These are phyloP conservation scores for Debaryomyces nepalensis DNA, from an alignment of 1,139 yeast genomes.

Conservation along the genomic window DNA sequence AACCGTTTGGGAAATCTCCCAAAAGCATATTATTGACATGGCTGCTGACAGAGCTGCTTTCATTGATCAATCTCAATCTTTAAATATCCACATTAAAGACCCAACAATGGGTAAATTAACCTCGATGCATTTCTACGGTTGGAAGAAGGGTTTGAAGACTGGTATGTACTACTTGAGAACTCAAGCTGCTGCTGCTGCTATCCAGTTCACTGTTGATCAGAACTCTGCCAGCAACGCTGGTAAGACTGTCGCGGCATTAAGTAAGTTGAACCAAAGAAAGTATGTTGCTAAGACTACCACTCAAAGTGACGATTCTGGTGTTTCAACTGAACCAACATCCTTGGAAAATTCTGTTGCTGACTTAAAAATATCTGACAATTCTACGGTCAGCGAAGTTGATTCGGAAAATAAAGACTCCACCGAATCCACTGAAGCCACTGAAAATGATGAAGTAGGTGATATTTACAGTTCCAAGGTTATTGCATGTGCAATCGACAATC, in stretches of 20 bases:
- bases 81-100: conserved; percentile 81
- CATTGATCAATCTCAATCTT: conserved; percentile 92
- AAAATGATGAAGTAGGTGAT: conserved; percentile 51
- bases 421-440: conserved; percentile 25
- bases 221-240: conserved; percentile 48
- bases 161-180: conserved; percentile 96
- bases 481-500: conserved; percentile 96
- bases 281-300: conserved; percentile 43
- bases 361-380: conserved; percentile 35
- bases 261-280: conserved; percentile 58
- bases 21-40: conserved; percentile 85
- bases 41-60: conserved; percentile 94
- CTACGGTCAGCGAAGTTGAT: conserved; percentile 19
- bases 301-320: conserved; percentile 35
- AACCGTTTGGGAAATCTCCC: conserved; percentile 97
- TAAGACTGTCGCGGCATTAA: conserved; percentile 54
- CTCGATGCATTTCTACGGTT: conserved; percentile 97
- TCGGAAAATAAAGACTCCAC: conserved; percentile 20
- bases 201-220: conserved; percentile 61
- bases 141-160: conserved; percentile 96
- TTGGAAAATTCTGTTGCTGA: conserved; percentile 54
- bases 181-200: conserved; percentile 66
- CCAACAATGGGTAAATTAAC: conserved; percentile 95
- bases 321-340: conserved; percentile 55
- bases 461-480: conserved; percentile 91